Evolutionary conservation across 1,139 yeast species (phyloP), one percentile per base, ranked within the genome.

Genomic region (Zygoascus sp.): DNA sequence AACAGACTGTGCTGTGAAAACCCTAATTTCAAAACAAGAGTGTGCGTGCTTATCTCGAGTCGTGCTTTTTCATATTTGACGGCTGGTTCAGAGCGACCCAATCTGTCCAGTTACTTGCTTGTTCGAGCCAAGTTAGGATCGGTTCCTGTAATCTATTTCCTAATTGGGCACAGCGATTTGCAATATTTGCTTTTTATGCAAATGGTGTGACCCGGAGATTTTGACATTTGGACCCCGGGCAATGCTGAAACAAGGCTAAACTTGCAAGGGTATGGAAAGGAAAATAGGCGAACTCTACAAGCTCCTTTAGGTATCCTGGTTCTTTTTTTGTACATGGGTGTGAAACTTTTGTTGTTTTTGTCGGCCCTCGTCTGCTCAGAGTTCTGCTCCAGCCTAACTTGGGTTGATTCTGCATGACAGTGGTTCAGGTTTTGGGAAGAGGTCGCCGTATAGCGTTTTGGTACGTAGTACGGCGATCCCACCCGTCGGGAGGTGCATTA

Each of bases 61-160:
- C 15, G 34, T 30, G 17, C 27, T 23, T 15, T n/a, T 15, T 13
- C 34, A n/a, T 30, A 7, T 30, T 13, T n/a, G 34, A n/a, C 17
- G 16, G 17, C 34, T n/a, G 34, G 34, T 7, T 7, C 3, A 30
- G 16, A 9, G 34, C 34, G 13, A 11, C 34, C 34, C 17, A 30
- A 30, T 30, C 17, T 9, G 34, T 30, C 3, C 7, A 13, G 16
- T n/a, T 13, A 30, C n/a, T 15, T 30, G 6, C 34, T 30, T 30
- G 15, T 30, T 30, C 17, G 15, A 16, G 34, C 15, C 17, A 3
- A 13, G 34, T 30, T 30, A 9, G 34, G 34, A 30, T 30, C 34
- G 34, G 34, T 30, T 30, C 34, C 34, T 30, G 34, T 30, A 30
- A 30, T 30, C 34, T 15, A 30, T 30, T 30, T 15, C 34, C 34